These are phyloP conservation scores for Penicillium olsonii DNA, from an alignment of 2,329 filamentous ascomycete genomes.

Conservation along the genomic window DNA sequence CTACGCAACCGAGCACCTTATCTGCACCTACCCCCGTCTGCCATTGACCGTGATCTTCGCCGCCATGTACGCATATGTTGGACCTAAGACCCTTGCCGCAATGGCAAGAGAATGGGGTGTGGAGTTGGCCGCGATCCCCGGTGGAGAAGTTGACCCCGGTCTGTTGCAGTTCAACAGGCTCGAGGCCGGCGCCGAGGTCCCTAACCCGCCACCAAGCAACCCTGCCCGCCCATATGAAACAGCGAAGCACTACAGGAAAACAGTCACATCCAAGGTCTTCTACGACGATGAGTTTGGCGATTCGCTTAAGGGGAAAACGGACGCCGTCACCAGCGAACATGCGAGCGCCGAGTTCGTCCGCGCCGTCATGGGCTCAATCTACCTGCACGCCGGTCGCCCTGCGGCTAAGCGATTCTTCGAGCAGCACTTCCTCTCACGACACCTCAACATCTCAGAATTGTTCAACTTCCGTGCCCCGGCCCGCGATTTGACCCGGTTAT, in stretches of 20 bases:
- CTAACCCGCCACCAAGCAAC: constrained; percentile 44
- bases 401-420: constrained; percentile 80
- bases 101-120: constrained; percentile 89
- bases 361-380: constrained; percentile 80
- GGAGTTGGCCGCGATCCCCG: constrained; percentile 81
- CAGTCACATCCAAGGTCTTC: constrained; percentile 74
- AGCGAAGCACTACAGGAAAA: constrained; percentile 65
- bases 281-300: constrained; percentile 86
- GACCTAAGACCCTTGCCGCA: constrained; percentile 69
- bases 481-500: constrained; percentile 78
- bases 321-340: constrained; percentile 50
- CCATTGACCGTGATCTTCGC: constrained; percentile 86
- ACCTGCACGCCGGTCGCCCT: constrained; percentile 77
- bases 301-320: constrained; percentile 36
- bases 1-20: constrained; percentile 83
- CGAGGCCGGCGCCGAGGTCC: constrained; percentile 43
- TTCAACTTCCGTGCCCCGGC: constrained; percentile 86
- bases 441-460: constrained; percentile 72
- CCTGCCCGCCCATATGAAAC: constrained; percentile 46
- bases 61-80: constrained; percentile 80
- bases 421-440: constrained; percentile 78
- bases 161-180: constrained; percentile 74
- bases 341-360: constrained; percentile 78
- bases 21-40: constrained; percentile 86
- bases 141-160: constrained; percentile 87